Percentiles rank a stretch among this genome's conserved stretches.
Conservation (phyloP, 2,329 filamentous ascomycete genomes). For the Cadophora sp. region DNA sequence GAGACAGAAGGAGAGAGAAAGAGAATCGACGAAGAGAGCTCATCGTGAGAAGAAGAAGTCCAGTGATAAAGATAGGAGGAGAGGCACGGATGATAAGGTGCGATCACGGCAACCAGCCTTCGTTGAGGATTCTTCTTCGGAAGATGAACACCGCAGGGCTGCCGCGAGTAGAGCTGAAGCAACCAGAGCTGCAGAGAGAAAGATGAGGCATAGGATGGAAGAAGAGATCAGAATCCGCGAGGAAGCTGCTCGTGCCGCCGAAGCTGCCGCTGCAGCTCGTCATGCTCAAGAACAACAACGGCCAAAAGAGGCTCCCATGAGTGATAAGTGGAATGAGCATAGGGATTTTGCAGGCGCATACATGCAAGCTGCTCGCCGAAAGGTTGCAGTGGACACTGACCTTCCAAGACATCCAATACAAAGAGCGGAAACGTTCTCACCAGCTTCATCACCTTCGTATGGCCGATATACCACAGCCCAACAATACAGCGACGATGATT, state of each 20-base stretch:
- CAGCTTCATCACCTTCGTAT: conserved; percentile 25
- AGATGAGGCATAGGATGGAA: conserved; percentile 34
- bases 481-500: conserved; percentile 43
- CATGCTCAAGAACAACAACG: conserved; percentile 24
- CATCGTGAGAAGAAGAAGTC: conserved; percentile 44
- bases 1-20: conserved; percentile 44
- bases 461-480: conserved; percentile 29
- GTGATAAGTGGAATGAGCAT: conserved; percentile 39
- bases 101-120: conserved; percentile 32
- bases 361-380: conserved; percentile 42
- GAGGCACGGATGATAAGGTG: conserved; percentile 44
- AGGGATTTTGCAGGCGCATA: conserved; percentile 41
- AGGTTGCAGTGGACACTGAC: conserved; percentile 32
- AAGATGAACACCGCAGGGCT: conserved; percentile 25
- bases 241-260: conserved; percentile 26
- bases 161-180: conserved; percentile 19
- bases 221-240: conserved; percentile 37
- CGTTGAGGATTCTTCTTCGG: conserved; percentile 41
- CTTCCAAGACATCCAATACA: conserved; percentile 31
- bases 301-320: conserved; percentile 33
- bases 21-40: conserved; percentile 30
- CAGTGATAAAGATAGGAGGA: conserved; percentile 50
- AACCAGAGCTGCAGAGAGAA: conserved; percentile 36
- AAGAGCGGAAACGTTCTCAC: conserved; percentile 43
- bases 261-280: conserved; percentile 23